Evolutionary conservation across 2,329 filamentous ascomycete species (phyloP).

Genomic region (Aspergillus sp.): DNA sequence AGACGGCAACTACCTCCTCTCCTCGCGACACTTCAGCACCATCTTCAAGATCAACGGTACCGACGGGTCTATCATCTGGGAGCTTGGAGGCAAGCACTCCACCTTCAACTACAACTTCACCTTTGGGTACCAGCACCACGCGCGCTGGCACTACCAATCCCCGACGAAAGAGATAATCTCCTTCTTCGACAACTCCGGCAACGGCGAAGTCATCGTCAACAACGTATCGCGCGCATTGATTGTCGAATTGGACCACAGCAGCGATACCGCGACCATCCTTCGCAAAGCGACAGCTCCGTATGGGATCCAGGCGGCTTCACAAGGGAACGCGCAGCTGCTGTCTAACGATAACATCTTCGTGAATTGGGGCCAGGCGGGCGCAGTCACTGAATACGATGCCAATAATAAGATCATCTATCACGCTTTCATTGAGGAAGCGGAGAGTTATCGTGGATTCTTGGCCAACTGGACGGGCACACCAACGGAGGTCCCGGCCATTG

Average conservation of each 20-base stretch:
- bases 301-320: slow-evolving; percentile 52
- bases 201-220: slow-evolving; percentile 44
- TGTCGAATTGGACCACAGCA: slow-evolving; percentile 48
- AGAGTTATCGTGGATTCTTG: slow-evolving; percentile 45
- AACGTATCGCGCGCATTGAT: slow-evolving; percentile 50
- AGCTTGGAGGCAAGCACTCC: slow-evolving; percentile 48
- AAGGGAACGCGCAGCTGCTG: slow-evolving; percentile 57
- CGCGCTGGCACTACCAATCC: slow-evolving; percentile 48
- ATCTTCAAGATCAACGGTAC: slow-evolving; percentile 53
- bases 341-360: slow-evolving; percentile 57
- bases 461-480: slow-evolving; percentile 45
- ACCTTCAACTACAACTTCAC: slow-evolving; percentile 50
- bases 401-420: slow-evolving; percentile 43
- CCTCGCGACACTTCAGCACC: slow-evolving; percentile 47
- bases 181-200: slow-evolving; percentile 58
- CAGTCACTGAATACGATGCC: slow-evolving; percentile 37
- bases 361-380: slow-evolving; percentile 58
- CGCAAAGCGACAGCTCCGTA: slow-evolving; percentile 47
- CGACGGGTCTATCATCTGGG: slow-evolving; percentile 52
- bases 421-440: slow-evolving; percentile 39
- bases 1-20: slow-evolving; percentile 52
- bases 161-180: slow-evolving; percentile 54
- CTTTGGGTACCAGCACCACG: slow-evolving; percentile 56
- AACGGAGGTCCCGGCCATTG: slow-evolving; percentile 39
- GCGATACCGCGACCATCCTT: slow-evolving; percentile 49